phyloP scores from a whole-genome alignment of 176 grass and related monocot genomes.

The Oryza punctata region DNA sequence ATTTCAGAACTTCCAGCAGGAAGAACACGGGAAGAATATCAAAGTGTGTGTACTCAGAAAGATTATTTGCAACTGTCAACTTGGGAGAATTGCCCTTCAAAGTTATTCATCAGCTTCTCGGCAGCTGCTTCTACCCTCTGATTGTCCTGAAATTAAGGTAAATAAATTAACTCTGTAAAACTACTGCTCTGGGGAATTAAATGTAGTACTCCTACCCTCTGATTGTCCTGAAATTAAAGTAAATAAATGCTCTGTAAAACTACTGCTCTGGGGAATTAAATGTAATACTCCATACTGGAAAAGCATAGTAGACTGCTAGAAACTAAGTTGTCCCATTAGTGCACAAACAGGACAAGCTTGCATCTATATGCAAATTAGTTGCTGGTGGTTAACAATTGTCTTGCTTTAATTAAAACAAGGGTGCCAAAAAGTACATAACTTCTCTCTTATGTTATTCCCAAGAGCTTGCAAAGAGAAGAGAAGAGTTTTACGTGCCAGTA shows the following conservation, averaged over 20 bases:
- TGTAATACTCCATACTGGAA: neutral
- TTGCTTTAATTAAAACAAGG: neutral
- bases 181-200: neutral
- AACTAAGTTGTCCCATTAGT: neutral
- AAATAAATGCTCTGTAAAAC: neutral
- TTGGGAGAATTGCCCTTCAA: constrained; percentile 59
- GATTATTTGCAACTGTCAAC: constrained; percentile 44
- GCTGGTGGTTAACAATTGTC: constrained; percentile 9
- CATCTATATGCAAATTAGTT: constrained; percentile 16
- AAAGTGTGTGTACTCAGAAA: constrained; percentile 22
- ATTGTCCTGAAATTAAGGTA: constrained; percentile 58
- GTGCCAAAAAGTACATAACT: neutral
- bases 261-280: neutral
- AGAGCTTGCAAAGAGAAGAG: neutral
- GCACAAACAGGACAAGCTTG: neutral
- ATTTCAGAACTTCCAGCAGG: constrained; percentile 50
- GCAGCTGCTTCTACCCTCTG: constrained; percentile 53
- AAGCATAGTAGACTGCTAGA: neutral
- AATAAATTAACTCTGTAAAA: neutral
- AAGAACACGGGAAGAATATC: constrained; percentile 45
- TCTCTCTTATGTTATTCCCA: neutral
- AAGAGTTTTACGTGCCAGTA: constrained; percentile 6
- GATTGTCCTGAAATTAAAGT: constrained; percentile 56
- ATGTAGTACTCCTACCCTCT: constrained; percentile 42
- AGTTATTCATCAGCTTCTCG: constrained; percentile 33